Evolutionary conservation across 768 basidiomycete genomes (phyloP).

Genomic region (Cyathus striatus): DNA sequence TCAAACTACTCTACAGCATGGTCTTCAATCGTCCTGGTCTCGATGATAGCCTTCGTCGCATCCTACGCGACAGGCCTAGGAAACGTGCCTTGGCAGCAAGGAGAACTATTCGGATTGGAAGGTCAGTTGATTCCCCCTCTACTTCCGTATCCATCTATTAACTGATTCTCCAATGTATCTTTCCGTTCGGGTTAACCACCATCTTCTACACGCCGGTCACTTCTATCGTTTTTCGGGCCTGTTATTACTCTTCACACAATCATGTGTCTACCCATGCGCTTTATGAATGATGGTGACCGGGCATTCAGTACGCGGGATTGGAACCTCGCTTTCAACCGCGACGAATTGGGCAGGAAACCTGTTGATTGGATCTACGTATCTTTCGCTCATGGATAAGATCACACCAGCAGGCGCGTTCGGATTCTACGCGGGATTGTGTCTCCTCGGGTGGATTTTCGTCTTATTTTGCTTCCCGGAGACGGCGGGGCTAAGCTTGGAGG

Average conservation of each 20-base stretch:
- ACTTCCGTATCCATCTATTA: not conserved
- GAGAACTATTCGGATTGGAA: conserved; percentile 77
- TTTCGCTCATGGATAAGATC: conserved; percentile 69
- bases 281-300: too few relatives aligned
- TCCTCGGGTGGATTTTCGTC: conserved; percentile 67
- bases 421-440: conserved; percentile 70
- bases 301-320: conserved; percentile 79
- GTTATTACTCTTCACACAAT: too few relatives aligned
- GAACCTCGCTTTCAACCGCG: conserved; percentile 68
- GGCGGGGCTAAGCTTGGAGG: conserved; percentile 65
- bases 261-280: too few relatives aligned
- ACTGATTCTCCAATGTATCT: too few relatives aligned
- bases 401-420: conserved; percentile 75
- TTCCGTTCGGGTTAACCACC: not conserved
- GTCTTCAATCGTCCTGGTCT: conserved; percentile 65
- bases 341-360: conserved; percentile 79
- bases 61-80: conserved; percentile 78
- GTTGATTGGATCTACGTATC: conserved; percentile 74
- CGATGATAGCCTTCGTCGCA: conserved; percentile 83
- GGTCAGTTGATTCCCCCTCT: conserved; percentile 31
- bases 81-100: conserved; percentile 85
- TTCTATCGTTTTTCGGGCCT: too few relatives aligned
- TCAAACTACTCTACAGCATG: conserved; percentile 53
- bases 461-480: conserved; percentile 76
- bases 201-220: not conserved